Percentiles rank a stretch among this genome's conserved stretches.
phyloP scores from a whole-genome alignment of 441 rosid species.

The Gossypium gossypioides region DNA sequence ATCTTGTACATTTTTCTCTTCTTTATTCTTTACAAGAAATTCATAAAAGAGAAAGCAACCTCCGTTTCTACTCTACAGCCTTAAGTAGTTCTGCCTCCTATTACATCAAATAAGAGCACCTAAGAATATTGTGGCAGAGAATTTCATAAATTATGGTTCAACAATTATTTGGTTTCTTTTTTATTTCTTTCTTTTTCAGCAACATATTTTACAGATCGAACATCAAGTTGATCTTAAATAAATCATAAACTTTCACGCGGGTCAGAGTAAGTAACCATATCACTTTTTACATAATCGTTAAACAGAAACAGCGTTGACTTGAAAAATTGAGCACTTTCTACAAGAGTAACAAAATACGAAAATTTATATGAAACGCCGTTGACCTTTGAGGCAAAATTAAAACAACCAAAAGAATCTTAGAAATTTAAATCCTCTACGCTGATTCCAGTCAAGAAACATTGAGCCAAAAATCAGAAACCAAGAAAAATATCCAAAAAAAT shows the following conservation, averaged over 20 bases:
- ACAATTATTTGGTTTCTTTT: not conserved
- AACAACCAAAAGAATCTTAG: not conserved
- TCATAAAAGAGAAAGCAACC: conserved; percentile 34
- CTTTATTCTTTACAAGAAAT: conserved; percentile 20
- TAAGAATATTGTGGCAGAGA: conserved; percentile 11
- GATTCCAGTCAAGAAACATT: not conserved
- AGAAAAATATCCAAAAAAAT: not conserved
- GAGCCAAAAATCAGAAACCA: not conserved
- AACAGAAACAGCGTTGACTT: not conserved
- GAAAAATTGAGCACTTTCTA: not conserved
- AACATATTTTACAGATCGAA: not conserved
- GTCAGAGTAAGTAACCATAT: not conserved
- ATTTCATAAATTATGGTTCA: not conserved
- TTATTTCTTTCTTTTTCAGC: not conserved
- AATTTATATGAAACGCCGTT: not conserved
- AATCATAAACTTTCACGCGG: not conserved
- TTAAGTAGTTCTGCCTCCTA: conserved; percentile 36
- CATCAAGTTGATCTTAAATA: not conserved
- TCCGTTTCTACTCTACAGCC: conserved; percentile 34
- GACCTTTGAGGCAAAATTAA: conserved; percentile 1
- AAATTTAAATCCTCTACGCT: not conserved
- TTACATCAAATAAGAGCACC: conserved; percentile 17
- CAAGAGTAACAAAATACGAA: not conserved
- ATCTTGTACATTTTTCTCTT: conserved; percentile 22
- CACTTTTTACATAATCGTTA: not conserved